phyloP scores from a whole-genome alignment of 257 asterid genomes.

The Primulina eburnea region DNA sequence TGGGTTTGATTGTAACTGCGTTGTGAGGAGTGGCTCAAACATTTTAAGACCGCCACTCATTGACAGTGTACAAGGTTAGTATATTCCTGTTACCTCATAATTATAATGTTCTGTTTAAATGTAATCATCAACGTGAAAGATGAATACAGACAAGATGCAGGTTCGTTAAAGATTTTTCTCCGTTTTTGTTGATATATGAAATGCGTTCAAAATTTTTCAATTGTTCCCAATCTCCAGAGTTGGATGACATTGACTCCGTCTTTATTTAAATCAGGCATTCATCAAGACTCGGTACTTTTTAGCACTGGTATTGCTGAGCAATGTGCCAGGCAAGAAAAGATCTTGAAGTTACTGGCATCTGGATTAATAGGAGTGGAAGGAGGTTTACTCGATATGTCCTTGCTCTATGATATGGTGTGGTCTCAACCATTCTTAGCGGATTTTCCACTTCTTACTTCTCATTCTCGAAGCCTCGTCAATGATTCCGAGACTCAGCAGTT shows the following conservation, averaged over 20 bases:
- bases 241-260: conserved; percentile 5
- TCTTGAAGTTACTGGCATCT: conserved; percentile 55
- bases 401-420: conserved; percentile 44
- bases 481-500: conserved; percentile 38
- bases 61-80: conserved; percentile 62
- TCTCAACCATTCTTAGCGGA: conserved; percentile 36
- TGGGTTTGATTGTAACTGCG: conserved; percentile 32
- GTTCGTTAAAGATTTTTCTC: neutral
- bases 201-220: neutral
- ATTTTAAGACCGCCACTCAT: conserved; percentile 32
- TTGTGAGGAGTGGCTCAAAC: conserved; percentile 32
- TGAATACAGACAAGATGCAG: conserved; percentile 14
- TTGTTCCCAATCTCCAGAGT: neutral
- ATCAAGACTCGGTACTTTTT: conserved; percentile 38
- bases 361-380: conserved; percentile 51
- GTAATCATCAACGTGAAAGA: neutral
- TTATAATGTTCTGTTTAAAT: neutral
- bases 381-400: conserved; percentile 36
- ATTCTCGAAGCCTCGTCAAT: conserved; percentile 22
- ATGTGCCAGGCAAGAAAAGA: conserved; percentile 49
- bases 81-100: neutral
- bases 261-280: conserved; percentile 38
- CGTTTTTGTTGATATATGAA: neutral
- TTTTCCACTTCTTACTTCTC: conserved; percentile 34
- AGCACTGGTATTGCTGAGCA: conserved; percentile 64